Percentiles rank a stretch among this genome's conserved stretches.
These are phyloP conservation scores for Cystobasidium ongulense DNA, from an alignment of 768 basidiomycete species.

Conservation along the genomic window DNA sequence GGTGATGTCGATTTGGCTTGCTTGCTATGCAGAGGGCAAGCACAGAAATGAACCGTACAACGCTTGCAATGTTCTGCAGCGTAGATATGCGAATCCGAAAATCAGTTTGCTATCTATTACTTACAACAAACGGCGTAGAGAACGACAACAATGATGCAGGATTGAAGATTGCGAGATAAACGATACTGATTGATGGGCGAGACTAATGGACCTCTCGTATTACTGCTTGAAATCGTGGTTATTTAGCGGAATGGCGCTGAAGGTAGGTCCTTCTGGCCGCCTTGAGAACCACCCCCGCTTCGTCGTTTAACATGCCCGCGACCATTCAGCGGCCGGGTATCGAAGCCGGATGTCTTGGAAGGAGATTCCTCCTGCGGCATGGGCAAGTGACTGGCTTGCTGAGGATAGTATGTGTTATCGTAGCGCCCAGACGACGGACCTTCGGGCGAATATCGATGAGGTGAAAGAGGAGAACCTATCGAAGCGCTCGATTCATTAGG, in stretches of 20 bases:
- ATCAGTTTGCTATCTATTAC: not conserved
- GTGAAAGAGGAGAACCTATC: conserved; percentile 14
- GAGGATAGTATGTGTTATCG: not conserved
- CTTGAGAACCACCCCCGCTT: conserved; percentile 13
- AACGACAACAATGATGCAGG: not conserved
- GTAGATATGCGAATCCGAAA: not conserved
- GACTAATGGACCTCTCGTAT: not conserved
- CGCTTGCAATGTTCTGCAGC: too few species aligned
- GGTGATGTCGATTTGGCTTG: too few species aligned
- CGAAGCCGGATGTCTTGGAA: not conserved
- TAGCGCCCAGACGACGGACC: not conserved
- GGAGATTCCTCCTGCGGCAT: not conserved
- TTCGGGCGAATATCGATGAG: not conserved
- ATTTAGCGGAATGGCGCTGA: not conserved
- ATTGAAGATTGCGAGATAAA: not conserved
- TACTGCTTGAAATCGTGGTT: not conserved
- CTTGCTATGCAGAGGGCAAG: too few species aligned
- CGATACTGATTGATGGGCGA: not conserved
- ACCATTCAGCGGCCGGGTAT: not conserved
- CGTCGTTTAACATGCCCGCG: conserved; percentile 17
- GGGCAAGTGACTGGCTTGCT: not conserved
- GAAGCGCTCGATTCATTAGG: conserved; percentile 5
- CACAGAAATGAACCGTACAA: too few species aligned
- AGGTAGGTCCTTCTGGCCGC: not conserved
- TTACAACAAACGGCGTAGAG: not conserved